These are phyloP conservation scores for Metschnikowia kunwiensis DNA, from an alignment of 805 yeast genomes.

Conservation along the genomic window DNA sequence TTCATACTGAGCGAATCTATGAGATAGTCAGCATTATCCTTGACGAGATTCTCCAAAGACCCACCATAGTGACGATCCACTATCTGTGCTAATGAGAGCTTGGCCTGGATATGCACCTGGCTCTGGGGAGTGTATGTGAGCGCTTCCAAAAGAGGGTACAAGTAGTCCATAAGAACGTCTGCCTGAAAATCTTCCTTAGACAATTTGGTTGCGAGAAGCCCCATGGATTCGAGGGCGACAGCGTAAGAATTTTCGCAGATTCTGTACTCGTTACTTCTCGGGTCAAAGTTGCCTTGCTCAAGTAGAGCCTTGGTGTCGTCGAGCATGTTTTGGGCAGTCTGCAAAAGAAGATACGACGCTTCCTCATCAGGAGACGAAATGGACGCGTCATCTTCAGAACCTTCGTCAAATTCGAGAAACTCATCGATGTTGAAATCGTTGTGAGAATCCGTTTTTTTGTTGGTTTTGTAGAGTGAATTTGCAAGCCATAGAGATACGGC, in stretches of 20 bases:
- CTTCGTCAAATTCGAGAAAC: constrained; percentile 18
- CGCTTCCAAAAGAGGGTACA: constrained; percentile 71
- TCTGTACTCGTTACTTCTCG: constrained; percentile 1
- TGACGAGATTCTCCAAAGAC: constrained; percentile 53
- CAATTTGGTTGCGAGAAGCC: constrained; percentile 24
- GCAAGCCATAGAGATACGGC: constrained; percentile 33
- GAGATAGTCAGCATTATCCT: constrained; percentile 74
- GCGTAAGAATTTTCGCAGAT: constrained; percentile 29
- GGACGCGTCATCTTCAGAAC: background rate
- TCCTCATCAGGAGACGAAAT: constrained; percentile 21
- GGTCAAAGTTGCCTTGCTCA: constrained; percentile 1
- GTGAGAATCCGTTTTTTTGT: background rate
- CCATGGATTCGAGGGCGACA: constrained; percentile 47
- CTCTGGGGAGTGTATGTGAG: constrained; percentile 52
- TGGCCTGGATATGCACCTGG: constrained; percentile 55
- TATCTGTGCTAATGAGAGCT: constrained; percentile 47
- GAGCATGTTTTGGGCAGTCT: constrained; percentile 41
- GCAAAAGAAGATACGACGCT: constrained; percentile 28
- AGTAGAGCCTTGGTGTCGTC: constrained; percentile 26
- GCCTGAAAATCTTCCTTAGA: constrained; percentile 33
- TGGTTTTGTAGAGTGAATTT: constrained; percentile 18
- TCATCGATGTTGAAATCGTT: constrained; percentile 16
- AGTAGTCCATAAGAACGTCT: constrained; percentile 61
- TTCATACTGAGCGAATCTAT: constrained; percentile 73
- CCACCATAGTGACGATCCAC: constrained; percentile 48